A percentile compares a stretch with the other conserved stretches of the same genome.
These are phyloP conservation scores for Fomitopsis pulvina DNA, from an alignment of 768 basidiomycete species.

Conservation along the genomic window DNA sequence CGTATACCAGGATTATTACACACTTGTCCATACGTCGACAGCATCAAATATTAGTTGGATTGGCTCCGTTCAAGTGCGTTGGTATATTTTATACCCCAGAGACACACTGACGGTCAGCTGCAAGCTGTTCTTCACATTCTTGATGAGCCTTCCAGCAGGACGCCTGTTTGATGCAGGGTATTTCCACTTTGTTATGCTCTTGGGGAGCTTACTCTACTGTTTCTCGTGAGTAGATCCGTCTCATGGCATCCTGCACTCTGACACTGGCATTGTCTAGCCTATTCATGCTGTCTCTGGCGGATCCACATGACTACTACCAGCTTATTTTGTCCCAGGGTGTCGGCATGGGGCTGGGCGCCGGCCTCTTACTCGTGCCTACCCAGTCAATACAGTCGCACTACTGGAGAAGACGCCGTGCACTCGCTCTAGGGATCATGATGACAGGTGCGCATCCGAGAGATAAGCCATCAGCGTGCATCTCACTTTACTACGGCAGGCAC, in stretches of 20 bases:
- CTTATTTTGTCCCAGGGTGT: conserved; percentile 47
- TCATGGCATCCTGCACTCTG: neutral
- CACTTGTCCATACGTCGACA: neutral
- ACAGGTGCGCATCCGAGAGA: neutral
- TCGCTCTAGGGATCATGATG: conserved; percentile 27
- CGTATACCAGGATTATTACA: conserved; percentile 15
- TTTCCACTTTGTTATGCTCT: conserved; percentile 29
- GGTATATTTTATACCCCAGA: no score
- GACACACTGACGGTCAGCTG: no score
- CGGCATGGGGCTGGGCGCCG: conserved; percentile 42
- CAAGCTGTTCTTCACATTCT: conserved; percentile 31
- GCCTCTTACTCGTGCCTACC: conserved; percentile 41
- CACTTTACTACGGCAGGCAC: conserved; percentile 9
- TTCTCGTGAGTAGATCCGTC: conserved; percentile 14
- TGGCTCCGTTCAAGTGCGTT: conserved; percentile 32
- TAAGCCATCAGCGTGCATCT: no score
- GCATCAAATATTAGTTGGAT: conserved; percentile 34
- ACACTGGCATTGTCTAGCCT: conserved; percentile 18
- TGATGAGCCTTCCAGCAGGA: conserved; percentile 33
- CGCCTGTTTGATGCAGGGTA: conserved; percentile 40
- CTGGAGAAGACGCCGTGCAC: conserved; percentile 32
- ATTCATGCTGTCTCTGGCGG: conserved; percentile 39
- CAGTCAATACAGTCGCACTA: conserved; percentile 38
- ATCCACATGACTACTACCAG: conserved; percentile 36
- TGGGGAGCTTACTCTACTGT: conserved; percentile 15